Base-by-base conservation (phyloP, 108 stramenopile genomes). In the Aurantiochytrium sp. region DNA sequence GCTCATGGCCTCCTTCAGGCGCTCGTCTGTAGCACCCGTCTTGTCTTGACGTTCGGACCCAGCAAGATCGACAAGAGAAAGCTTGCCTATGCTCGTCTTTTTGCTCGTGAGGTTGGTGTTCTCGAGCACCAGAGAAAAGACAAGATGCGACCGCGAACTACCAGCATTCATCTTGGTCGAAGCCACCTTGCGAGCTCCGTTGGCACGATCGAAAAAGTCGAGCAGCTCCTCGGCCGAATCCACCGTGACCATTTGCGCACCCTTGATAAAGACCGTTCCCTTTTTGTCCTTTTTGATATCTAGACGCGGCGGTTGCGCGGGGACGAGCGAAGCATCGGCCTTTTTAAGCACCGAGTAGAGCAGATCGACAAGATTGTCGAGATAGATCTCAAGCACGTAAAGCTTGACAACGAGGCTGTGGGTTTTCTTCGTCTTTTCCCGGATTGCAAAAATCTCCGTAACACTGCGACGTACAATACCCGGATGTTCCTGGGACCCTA, bases 101-200 rank as follows among this genome's bases (percentile, higher is more conserved):
- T 91, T 90, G 5, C 95, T 95, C 5, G 94, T 92, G 73, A 93
- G 29, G 72, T 95, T 90, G 57, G 45, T 83, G 12, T 10, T 94
- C 87, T 94, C 92, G 58, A 93, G 58, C 58, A 93, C 44, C 53
- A 94, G 76, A 59, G 92, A 42, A 60, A 94, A 93, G 29, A 94
- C 89, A 19, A 91, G 90, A 90, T 94, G 94, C 14, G 92, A 93
- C 6, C 94, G 91, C 19, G 92, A 93, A 23, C 89, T 90, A 71
- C 93, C 93, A 5, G 92, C 93, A 88, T 95, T 95, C 94, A 95
- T 95, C 60, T 93, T 93, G 5, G 94, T 95, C 14, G 93, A 92
- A 29, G 92, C 93, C 21, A 93, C 93, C 59, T 92, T 87, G 14
- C 94, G 92, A 60, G 93, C 60, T 21, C 43, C 57, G 57, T 95